These are phyloP conservation scores for Parvularia atlantis DNA, from an alignment of 78 protist genomes.

Conservation along the genomic window DNA sequence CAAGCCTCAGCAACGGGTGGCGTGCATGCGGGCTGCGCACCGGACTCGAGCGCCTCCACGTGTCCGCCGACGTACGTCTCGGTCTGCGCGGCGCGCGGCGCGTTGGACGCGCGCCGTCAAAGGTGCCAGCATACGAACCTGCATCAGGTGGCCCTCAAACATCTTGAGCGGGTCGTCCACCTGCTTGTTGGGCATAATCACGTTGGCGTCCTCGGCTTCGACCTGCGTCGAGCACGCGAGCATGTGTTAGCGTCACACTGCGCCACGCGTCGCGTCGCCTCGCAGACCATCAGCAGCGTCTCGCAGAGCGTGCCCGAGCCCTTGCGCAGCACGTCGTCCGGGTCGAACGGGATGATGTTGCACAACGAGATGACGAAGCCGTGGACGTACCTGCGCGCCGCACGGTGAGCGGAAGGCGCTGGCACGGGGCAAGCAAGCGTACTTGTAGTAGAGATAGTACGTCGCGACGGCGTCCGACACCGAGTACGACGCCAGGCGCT, in stretches of 20 bases:
- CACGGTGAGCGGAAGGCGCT: neutral
- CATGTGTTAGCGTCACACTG: too few relatives aligned
- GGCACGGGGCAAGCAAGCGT: too few relatives aligned
- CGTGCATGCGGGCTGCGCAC: too few relatives aligned
- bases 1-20: too few relatives aligned
- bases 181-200: slow-evolving; percentile 94
- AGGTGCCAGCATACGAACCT: too few relatives aligned
- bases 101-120: too few relatives aligned
- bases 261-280: too few relatives aligned
- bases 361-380: slow-evolving; percentile 97
- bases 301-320: slow-evolving; percentile 99
- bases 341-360: slow-evolving; percentile 92
- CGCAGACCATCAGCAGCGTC: slow-evolving; percentile 84
- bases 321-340: slow-evolving; percentile 93
- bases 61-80: slow-evolving; percentile 99
- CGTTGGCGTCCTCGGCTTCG: slow-evolving; percentile 58
- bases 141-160: slow-evolving; percentile 82
- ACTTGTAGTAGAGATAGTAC: slow-evolving; percentile 85
- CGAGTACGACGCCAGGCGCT: slow-evolving; percentile 89
- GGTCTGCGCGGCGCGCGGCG: too few relatives aligned
- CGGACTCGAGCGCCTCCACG: slow-evolving; percentile 91
- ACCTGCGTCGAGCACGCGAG: too few relatives aligned
- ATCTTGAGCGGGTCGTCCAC: slow-evolving; percentile 10
- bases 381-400: slow-evolving; percentile 77
- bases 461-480: slow-evolving; percentile 99